A percentile compares a stretch with the other conserved stretches of the same genome.
These are phyloP conservation scores for Aspergillus cristatus DNA, from an alignment of 495 filamentous ascomycete genomes.

Conservation along the genomic window DNA sequence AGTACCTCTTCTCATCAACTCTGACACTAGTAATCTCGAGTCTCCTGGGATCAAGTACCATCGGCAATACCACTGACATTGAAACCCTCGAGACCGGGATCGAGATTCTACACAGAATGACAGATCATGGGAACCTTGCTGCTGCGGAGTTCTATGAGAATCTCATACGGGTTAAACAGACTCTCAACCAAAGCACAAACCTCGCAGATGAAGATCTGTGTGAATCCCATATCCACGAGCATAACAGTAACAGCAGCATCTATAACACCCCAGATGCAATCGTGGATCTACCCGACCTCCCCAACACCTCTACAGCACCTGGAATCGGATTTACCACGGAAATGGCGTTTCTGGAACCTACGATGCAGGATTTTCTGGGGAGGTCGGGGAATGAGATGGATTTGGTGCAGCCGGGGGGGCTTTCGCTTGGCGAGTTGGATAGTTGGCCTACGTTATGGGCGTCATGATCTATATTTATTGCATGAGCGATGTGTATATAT, in stretches of 20 bases:
- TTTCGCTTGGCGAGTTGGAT: conserved; percentile 3
- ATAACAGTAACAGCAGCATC: not conserved
- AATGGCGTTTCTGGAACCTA: conserved; percentile 20
- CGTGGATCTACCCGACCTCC: conserved; percentile 1
- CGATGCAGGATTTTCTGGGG: conserved; percentile 24
- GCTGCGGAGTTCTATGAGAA: conserved; percentile 26
- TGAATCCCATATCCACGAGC: not conserved
- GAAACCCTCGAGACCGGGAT: conserved; percentile 17
- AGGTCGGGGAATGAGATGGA: conserved; percentile 6
- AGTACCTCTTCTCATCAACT: conserved; percentile 25
- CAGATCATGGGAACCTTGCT: conserved; percentile 22
- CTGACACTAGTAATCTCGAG: conserved; percentile 25
- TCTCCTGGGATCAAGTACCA: conserved; percentile 7
- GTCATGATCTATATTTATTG: conserved; percentile 1
- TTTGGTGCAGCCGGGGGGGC: conserved; percentile 1
- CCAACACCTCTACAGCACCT: not conserved
- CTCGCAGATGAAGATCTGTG: not conserved
- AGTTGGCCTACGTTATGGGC: conserved; percentile 8
- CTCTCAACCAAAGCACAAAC: conserved; percentile 2
- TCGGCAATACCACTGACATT: conserved; percentile 13
- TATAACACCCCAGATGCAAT: not conserved
- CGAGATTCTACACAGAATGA: conserved; percentile 20
- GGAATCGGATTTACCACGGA: conserved; percentile 10
- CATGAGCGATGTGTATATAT: too few relatives aligned
- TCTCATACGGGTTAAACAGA: conserved; percentile 13